phyloP scores from a whole-genome alignment of 495 filamentous ascomycete genomes.

The Penicillium simplicissimum region DNA sequence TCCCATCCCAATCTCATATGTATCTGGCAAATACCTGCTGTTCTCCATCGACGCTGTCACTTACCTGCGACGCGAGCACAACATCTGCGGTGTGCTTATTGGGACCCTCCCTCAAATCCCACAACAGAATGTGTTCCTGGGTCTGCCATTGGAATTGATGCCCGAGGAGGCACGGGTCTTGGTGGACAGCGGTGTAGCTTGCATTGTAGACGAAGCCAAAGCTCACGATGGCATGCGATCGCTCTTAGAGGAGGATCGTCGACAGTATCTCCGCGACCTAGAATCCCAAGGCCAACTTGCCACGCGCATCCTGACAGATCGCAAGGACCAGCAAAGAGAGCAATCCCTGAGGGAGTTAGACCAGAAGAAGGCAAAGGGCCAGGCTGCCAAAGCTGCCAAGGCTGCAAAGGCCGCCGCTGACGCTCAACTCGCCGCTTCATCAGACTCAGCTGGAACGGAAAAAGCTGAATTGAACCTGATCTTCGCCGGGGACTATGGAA shows the following conservation, averaged over 20 bases:
- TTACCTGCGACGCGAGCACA: slow-evolving; percentile 74
- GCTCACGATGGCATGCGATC: slow-evolving; percentile 64
- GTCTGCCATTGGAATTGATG: slow-evolving; percentile 85
- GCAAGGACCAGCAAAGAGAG: slow-evolving; percentile 43
- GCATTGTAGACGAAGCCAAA: slow-evolving; percentile 73
- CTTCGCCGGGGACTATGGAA: slow-evolving; percentile 37
- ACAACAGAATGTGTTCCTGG: slow-evolving; percentile 92
- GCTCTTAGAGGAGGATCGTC: slow-evolving; percentile 56
- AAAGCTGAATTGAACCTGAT: slow-evolving; percentile 28
- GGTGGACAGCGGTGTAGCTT: slow-evolving; percentile 75
- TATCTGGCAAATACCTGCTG: slow-evolving; percentile 80
- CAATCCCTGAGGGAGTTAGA: slow-evolving; percentile 44
- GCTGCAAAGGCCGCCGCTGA: slow-evolving; percentile 14
- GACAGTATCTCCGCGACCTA: slow-evolving; percentile 45
- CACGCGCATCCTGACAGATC: slow-evolving; percentile 40
- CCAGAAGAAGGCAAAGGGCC: slow-evolving; percentile 40
- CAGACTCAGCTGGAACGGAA: slow-evolving; percentile 1
- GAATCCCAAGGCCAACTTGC: slow-evolving; percentile 48
- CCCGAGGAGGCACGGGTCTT: slow-evolving; percentile 85
- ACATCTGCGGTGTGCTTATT: slow-evolving; percentile 84
- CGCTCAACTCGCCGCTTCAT: slow-evolving; percentile 19
- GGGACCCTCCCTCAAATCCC: slow-evolving; percentile 88
- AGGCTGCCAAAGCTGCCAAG: slow-evolving; percentile 24
- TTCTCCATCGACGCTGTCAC: slow-evolving; percentile 84
- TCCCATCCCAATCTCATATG: slow-evolving; percentile 79